Conservation (phyloP, 352 stramenopile genomes). For the Phytophthora kernoviae region DNA sequence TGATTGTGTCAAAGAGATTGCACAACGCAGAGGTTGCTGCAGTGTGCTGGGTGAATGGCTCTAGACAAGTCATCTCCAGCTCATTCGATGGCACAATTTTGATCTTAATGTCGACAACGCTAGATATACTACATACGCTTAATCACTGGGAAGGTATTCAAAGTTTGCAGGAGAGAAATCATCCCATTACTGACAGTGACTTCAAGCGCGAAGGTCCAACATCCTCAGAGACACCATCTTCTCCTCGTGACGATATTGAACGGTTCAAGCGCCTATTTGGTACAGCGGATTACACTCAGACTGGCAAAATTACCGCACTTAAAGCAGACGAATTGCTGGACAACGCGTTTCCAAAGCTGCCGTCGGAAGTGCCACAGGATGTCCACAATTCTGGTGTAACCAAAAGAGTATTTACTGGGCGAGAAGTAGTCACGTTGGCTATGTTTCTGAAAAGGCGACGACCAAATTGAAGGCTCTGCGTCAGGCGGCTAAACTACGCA, state of each 20-base stretch:
- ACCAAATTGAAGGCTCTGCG: conserved; percentile 1
- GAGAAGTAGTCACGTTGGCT: conserved; percentile 10
- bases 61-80: conserved; percentile 32
- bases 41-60: conserved; percentile 20
- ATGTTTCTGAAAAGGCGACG: conserved; percentile 21
- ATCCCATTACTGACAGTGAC: neutral
- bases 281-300: conserved; percentile 18
- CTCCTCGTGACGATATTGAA: neutral
- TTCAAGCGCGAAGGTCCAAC: neutral
- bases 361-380: neutral
- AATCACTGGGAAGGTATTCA: conserved; percentile 52
- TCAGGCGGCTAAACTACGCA: neutral
- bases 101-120: conserved; percentile 34
- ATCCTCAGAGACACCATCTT: neutral
- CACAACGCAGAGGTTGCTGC: conserved; percentile 30
- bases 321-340: conserved; percentile 26
- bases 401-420: conserved; percentile 4
- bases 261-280: conserved; percentile 11
- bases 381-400: neutral
- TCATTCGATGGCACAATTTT: conserved; percentile 40
- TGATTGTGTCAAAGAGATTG: conserved; percentile 37
- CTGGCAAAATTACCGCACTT: conserved; percentile 19
- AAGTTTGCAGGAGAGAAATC: conserved; percentile 10
- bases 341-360: conserved; percentile 21
- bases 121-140: conserved; percentile 38